A percentile compares a stretch with the other conserved stretches of the same genome.
phyloP scores from a whole-genome alignment of 2,329 filamentous ascomycete species.

The Corinectria fuckeliana region DNA sequence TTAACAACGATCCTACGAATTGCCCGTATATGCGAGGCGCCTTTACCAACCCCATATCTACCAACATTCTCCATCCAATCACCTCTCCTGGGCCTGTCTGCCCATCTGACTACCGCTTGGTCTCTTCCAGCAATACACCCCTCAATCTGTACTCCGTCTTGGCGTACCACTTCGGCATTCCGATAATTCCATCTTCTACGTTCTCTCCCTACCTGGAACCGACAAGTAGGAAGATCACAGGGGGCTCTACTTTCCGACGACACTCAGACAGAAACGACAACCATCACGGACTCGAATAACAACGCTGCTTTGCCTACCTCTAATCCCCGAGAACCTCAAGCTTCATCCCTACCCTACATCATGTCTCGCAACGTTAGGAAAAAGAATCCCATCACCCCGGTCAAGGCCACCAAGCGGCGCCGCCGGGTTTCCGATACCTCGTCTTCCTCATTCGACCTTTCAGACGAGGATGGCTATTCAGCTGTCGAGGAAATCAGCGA shows the following conservation, averaged over 20 bases:
- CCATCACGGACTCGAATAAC: not conserved
- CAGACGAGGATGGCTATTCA: conserved; percentile 77
- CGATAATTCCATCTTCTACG: no score
- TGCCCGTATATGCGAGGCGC: conserved; percentile 41
- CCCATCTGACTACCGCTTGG: not conserved
- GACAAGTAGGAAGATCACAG: not conserved
- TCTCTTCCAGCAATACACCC: no score
- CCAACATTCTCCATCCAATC: conserved; percentile 7
- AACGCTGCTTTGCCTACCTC: not conserved
- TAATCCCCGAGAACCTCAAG: conserved; percentile 2
- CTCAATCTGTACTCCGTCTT: no score
- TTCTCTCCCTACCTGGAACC: not conserved
- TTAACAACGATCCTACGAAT: conserved; percentile 42
- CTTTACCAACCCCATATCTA: conserved; percentile 31
- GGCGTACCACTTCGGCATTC: no score
- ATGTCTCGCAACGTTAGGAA: conserved; percentile 63
- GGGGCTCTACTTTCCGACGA: not conserved
- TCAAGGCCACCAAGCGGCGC: conserved; percentile 50
- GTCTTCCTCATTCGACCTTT: conserved; percentile 64
- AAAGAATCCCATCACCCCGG: conserved; percentile 52
- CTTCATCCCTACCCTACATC: conserved; percentile 19
- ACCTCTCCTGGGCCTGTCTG: not conserved
- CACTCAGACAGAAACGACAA: not conserved
- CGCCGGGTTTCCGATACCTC: conserved; percentile 60
- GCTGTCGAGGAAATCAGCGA: conserved; percentile 82